These are phyloP conservation scores for Iberis amara DNA, from an alignment of 441 rosid genomes.

Conservation along the genomic window DNA sequence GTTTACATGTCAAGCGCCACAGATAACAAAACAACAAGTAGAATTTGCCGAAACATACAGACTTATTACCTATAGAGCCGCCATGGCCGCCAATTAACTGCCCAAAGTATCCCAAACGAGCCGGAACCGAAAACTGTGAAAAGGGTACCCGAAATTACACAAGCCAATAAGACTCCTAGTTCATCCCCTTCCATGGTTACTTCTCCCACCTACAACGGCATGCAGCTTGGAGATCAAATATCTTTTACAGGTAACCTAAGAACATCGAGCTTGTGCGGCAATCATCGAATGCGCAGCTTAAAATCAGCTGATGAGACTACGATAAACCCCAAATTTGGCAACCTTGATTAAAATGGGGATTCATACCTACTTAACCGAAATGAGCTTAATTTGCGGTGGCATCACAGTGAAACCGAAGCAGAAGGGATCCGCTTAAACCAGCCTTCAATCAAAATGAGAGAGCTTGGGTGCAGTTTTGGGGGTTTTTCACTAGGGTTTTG, in stretches of 20 bases:
- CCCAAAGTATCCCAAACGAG: constrained; percentile 86
- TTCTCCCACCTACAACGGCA: constrained; percentile 40
- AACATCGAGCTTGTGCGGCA: constrained; percentile 16
- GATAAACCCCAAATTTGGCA: constrained; percentile 18
- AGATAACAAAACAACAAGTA: constrained; percentile 15
- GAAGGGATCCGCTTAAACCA: constrained; percentile 26
- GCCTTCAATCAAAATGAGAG: constrained; percentile 31
- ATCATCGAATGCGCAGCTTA: neutral
- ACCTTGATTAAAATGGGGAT: constrained; percentile 21
- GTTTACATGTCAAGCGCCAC: neutral
- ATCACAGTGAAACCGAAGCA: constrained; percentile 46
- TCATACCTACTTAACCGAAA: constrained; percentile 47
- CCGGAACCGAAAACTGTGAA: constrained; percentile 68
- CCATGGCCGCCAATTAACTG: constrained; percentile 99
- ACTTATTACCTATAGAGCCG: constrained; percentile 77
- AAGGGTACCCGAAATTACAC: constrained; percentile 85
- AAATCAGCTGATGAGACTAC: constrained; percentile 10
- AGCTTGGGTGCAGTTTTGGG: constrained; percentile 30
- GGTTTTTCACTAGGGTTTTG: constrained; percentile 28
- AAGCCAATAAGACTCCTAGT: constrained; percentile 58
- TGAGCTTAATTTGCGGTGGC: constrained; percentile 46
- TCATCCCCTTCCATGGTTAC: constrained; percentile 83
- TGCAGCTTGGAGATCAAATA: too few species aligned
- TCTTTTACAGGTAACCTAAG: constrained; percentile 1
- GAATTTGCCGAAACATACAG: neutral